phyloP scores from a whole-genome alignment of 768 basidiomycete species.

The Mycena sanguinolenta region DNA sequence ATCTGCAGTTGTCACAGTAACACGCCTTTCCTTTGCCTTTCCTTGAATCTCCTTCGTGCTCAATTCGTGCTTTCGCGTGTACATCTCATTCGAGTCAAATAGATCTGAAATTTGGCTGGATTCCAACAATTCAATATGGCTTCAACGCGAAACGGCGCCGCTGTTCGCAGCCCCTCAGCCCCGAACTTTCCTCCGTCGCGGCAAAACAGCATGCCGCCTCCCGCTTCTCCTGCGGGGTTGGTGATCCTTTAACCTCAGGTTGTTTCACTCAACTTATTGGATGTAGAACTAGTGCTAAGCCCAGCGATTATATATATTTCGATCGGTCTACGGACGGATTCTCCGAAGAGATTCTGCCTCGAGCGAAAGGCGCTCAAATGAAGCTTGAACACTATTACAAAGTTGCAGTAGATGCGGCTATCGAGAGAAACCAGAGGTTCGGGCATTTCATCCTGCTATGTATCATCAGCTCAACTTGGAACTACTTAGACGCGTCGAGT shows the following conservation, averaged over 20 bases:
- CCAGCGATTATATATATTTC: slow-evolving; percentile 5
- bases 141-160: slow-evolving; percentile 25
- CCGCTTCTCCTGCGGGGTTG: slow-evolving; percentile 12
- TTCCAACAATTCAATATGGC: slow-evolving; percentile 21
- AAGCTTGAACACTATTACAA: slow-evolving; percentile 98
- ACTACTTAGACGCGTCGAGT: slow-evolving; percentile 88
- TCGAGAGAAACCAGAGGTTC: slow-evolving; percentile 93
- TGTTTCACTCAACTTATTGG: neutral
- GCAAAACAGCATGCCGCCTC: slow-evolving; percentile 29
- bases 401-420: slow-evolving; percentile 94
- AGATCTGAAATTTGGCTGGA: slow-evolving; percentile 15
- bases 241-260: neutral
- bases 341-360: slow-evolving; percentile 84
- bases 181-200: slow-evolving; percentile 34
- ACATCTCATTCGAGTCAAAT: neutral
- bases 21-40: neutral
- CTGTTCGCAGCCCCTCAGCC: slow-evolving; percentile 28
- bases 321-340: slow-evolving; percentile 59
- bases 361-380: slow-evolving; percentile 91
- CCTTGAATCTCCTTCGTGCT: neutral
- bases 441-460: neutral
- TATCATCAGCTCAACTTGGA: neutral
- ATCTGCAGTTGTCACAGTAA: neutral
- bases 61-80: slow-evolving; percentile 1
- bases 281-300: neutral